Evolutionary conservation across 2,329 filamentous ascomycete genomes (phyloP).

Genomic region (Cercospora sp.): DNA sequence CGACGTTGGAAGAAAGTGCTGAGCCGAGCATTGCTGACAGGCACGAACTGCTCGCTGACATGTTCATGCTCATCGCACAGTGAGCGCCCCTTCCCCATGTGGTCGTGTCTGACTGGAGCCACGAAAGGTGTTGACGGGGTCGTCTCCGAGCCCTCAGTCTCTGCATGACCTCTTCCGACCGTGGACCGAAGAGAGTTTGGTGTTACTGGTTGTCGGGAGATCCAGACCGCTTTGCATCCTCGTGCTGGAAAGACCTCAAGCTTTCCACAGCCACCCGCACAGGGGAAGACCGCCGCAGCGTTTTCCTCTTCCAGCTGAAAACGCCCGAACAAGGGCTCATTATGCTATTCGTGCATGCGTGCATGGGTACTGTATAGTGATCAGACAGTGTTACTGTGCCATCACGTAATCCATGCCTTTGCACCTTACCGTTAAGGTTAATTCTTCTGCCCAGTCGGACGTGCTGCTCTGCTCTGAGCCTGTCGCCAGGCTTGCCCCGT

Average conservation of each 20-base stretch:
- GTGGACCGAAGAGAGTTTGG: not conserved
- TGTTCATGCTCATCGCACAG: not conserved
- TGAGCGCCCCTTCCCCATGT: not conserved
- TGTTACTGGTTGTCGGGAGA: not conserved
- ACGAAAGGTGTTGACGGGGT: not conserved
- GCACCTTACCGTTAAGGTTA: not conserved
- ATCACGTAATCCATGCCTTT: not conserved
- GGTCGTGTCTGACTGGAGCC: not conserved
- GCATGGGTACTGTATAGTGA: not conserved
- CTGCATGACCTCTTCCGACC: not conserved
- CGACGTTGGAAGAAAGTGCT: not conserved
- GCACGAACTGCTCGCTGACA: not conserved
- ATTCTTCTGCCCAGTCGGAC: not conserved
- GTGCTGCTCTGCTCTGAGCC: not conserved
- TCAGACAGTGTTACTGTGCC: not conserved
- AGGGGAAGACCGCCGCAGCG: not conserved
- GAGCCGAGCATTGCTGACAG: not conserved
- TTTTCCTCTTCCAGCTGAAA: not conserved
- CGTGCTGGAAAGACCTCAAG: not conserved
- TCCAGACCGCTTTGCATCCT: not conserved
- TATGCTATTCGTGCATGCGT: not conserved
- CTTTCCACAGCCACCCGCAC: not conserved
- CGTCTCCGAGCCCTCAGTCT: not conserved
- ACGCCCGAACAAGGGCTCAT: not conserved
- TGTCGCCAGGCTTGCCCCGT: not conserved